Percentiles rank a stretch among this genome's conserved stretches.
These are phyloP conservation scores for Backusella macrospora DNA, from an alignment of 192 early-diverging fungal species.

Conservation along the genomic window DNA sequence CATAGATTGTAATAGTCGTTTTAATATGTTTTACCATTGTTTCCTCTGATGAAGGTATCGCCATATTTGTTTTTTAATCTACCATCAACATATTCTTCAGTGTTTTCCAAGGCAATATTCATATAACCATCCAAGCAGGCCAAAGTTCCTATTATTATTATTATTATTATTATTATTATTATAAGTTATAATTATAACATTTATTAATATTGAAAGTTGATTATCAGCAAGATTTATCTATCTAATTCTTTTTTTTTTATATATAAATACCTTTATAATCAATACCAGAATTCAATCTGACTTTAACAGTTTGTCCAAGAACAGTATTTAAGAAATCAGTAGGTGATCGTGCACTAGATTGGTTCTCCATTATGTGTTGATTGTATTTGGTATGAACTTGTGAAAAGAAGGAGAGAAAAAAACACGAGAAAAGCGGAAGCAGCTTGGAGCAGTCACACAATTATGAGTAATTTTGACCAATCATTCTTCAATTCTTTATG, in stretches of 20 bases:
- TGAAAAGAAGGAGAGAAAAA: not conserved
- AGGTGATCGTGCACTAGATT: constrained; percentile 61
- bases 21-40: constrained; percentile 71
- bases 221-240: too few species aligned
- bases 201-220: too few species aligned
- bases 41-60: constrained; percentile 96
- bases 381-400: not conserved
- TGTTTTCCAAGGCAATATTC: constrained; percentile 98
- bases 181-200: not conserved
- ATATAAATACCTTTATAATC: constrained; percentile 84
- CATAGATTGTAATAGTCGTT: not conserved
- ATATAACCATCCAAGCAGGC: constrained; percentile 95
- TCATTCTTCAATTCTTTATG: not conserved
- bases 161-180: not conserved
- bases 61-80: constrained; percentile 91
- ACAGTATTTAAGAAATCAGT: constrained; percentile 88
- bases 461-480: not conserved
- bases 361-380: constrained; percentile 21
- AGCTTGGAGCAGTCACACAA: not conserved
- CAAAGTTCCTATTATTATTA: constrained; percentile 61
- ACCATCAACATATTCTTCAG: constrained; percentile 96
- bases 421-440: not conserved
- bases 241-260: not conserved
- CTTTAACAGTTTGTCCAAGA: constrained; percentile 84
- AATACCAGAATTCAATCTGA: constrained; percentile 94